Evolutionary conservation across 2,329 filamentous ascomycete genomes (phyloP), one percentile per base, ranked within the genome.

Genomic region (Trichoderma polysporum): DNA sequence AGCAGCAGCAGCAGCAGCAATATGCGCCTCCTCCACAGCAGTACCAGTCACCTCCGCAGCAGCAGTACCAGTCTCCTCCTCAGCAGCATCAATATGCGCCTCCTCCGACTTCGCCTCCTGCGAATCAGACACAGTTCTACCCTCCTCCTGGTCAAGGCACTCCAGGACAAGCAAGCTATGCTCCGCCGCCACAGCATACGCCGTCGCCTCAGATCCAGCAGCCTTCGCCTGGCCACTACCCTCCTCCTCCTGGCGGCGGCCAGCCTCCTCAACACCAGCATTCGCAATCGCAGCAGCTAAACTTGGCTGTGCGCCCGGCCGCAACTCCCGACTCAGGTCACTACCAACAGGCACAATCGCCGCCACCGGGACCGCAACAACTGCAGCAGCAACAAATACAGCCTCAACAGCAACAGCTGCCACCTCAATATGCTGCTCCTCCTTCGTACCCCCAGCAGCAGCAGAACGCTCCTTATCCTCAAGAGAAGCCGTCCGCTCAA

Each of bases 61-160:
- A 79, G 58, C 60, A 63, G 49, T 63, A 63, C 31, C 35, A 59
- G 6, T 33, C 31, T 8, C 41, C 61, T 79, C 78, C 52, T 70
- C 67, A 62, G 15, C 73, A 69, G 50, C 73, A 69, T 41, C 73
- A 69, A 45, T 71, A 72, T 54, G 81, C 81, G 53, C 77, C 79
- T 56, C 82, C 82, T 19, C 82, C 83, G 33, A 80, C 78, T 5
- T 84, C 83, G 25, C 80, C 82, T 57, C 82, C 83, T 3, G 79
- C 81, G 49, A 79, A 78, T 73, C 79, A 79, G 69, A 76, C 80
- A 25, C 80, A 80, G 53, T 83, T 82, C 74, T 84, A 82, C 56
- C 77, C 81, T 62, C 70, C 70, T 65, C 58, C 58, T 13, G 45
- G 64, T 15, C 69, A 69, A 37, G 56, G 66, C 22, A 60, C 65